Evolutionary conservation across 345 rosid genomes (phyloP), one percentile per base, ranked within the genome.

Genomic region (Ceriops tagal): DNA sequence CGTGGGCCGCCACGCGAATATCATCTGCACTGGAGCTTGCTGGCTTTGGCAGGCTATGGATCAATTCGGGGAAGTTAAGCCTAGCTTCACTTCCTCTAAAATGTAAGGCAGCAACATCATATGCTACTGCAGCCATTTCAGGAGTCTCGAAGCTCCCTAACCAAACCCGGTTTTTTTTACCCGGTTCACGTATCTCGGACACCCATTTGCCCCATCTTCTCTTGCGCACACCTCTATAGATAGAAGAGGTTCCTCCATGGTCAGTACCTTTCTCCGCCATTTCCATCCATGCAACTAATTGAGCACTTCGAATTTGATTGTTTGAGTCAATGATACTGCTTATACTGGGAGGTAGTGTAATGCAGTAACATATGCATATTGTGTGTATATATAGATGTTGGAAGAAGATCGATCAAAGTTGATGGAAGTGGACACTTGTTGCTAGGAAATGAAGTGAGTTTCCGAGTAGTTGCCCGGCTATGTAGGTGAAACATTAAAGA

Each of bases 121-220:
- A 93, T 3, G 98, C 98, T 0, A 96, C 89, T 1, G 98, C 98
- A 0, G 98, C 98, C 98, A 93, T 93, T 82, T 93, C 92, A 0
- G 97, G 82, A 0, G 87, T 79, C 73, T 87, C 93, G 24, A 85
- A 87, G 81, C 98, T 93, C 11, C 98, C 98, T 1, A 93, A 81
- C 98, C 98, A 93, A 15, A 93, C 85, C 28, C 98, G 71, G 0
- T 85, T 85, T 67, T 93, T 93, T 61, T 83, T 93, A 8, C 98
- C 92, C 0, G 97, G 93, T 64, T 93, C 92, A 8, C 98, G 83
- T 57, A 93, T 93, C 72, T 93, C 98, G 0, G 98, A 91, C 15
- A 93, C 98, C 98, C 98, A 93, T 70, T 87, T 93, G 27, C 98
- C 98, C 98, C 98, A 93, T 77, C 89, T 91, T 53, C 98, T 74